Evolutionary conservation across 148 eudicot genomes (phyloP).

Genomic region (Rhododendron williamsianum): DNA sequence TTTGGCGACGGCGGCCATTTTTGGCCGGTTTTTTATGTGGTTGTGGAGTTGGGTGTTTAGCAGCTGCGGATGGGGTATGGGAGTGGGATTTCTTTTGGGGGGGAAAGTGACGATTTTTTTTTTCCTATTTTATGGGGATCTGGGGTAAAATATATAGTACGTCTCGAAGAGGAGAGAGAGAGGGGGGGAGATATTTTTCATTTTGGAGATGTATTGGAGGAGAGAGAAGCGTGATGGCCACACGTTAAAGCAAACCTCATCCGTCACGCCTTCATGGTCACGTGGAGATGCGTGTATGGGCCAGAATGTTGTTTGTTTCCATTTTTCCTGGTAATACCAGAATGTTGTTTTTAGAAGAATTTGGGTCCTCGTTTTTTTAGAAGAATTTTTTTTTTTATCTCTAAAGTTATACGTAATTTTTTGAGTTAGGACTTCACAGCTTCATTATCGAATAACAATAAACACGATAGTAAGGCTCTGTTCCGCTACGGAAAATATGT

Average conservation of each 20-base stretch:
- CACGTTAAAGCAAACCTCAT: slow-evolving; percentile 70
- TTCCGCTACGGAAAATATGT: too few relatives aligned
- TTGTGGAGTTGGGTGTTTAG: neutral
- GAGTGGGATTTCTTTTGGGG: neutral
- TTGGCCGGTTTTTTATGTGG: slow-evolving; percentile 3
- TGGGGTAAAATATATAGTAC: too few relatives aligned
- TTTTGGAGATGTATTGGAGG: slow-evolving; percentile 2
- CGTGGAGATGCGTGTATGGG: slow-evolving; percentile 18
- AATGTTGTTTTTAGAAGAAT: neutral
- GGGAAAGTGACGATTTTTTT: neutral
- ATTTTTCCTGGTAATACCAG: neutral
- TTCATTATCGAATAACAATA: too few relatives aligned
- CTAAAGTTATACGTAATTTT: too few relatives aligned
- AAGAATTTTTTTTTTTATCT: too few relatives aligned
- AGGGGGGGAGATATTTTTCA: too few relatives aligned
- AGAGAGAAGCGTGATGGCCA: slow-evolving; percentile 79
- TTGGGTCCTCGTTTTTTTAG: too few relatives aligned
- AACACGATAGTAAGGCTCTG: too few relatives aligned
- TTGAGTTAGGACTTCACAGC: too few relatives aligned
- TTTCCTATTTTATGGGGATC: neutral
- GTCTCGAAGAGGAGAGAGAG: neutral
- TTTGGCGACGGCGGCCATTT: slow-evolving; percentile 50
- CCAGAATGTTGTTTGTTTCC: neutral
- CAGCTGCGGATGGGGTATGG: neutral
- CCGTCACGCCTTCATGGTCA: slow-evolving; percentile 20